Percentiles rank a stretch among this genome's conserved stretches.
Conservation (phyloP, 2,329 filamentous ascomycete genomes). For the Aspergillus hiratsukae region DNA sequence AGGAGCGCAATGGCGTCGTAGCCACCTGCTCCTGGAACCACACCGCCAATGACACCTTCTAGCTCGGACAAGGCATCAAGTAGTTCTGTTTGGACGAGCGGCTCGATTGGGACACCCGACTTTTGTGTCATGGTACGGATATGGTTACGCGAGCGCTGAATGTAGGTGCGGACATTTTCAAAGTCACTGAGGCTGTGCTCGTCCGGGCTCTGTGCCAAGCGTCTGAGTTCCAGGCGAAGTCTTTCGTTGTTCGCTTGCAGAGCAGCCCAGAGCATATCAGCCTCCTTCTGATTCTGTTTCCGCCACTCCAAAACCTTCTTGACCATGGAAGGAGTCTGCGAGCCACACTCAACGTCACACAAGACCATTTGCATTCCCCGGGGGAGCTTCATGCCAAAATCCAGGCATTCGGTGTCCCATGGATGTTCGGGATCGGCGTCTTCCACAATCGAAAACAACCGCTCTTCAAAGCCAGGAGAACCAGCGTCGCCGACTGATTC, state of each 20-base stretch:
- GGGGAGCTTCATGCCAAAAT: constrained; percentile 67
- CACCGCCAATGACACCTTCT: constrained; percentile 79
- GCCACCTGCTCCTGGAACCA: constrained; percentile 90
- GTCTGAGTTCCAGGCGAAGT: constrained; percentile 61
- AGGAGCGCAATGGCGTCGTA: constrained; percentile 85
- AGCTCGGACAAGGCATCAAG: constrained; percentile 69
- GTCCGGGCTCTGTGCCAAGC: constrained; percentile 43
- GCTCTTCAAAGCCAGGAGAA: constrained; percentile 60
- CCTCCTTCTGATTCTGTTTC: constrained; percentile 57
- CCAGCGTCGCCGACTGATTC: constrained; percentile 63
- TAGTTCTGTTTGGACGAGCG: constrained; percentile 74
- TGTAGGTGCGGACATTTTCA: constrained; percentile 48
- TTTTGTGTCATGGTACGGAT: constrained; percentile 72
- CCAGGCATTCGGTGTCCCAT: constrained; percentile 78
- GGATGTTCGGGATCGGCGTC: constrained; percentile 44
- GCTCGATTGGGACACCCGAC: constrained; percentile 84
- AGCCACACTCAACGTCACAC: constrained; percentile 94
- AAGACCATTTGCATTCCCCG: constrained; percentile 73
- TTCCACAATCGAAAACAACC: constrained; percentile 64
- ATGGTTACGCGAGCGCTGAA: constrained; percentile 51
- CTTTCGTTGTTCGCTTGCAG: constrained; percentile 71
- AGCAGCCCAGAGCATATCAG: constrained; percentile 66
- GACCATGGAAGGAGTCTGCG: constrained; percentile 91
- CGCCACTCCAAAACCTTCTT: constrained; percentile 85
- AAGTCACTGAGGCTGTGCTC: constrained; percentile 45